phyloP scores from a whole-genome alignment of 2,329 filamentous ascomycete species.

The Aphanocladium album region DNA sequence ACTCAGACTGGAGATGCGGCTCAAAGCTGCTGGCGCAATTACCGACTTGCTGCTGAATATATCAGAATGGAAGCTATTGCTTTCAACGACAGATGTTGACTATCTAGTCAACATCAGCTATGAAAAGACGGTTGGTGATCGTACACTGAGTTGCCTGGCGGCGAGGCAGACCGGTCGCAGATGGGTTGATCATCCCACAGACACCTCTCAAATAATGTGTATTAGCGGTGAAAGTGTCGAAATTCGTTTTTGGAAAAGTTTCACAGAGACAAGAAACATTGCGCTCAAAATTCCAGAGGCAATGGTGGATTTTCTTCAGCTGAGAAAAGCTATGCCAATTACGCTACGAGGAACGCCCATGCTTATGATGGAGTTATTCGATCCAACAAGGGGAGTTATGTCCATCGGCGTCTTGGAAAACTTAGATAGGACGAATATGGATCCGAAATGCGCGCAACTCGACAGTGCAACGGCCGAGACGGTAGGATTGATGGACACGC shows the following conservation, averaged over 20 bases:
- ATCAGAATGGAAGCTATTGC: background rate
- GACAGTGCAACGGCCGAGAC: background rate
- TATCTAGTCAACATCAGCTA: background rate
- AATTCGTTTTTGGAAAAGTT: background rate
- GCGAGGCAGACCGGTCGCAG: background rate
- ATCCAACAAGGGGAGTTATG: background rate
- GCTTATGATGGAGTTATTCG: background rate
- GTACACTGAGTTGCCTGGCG: background rate
- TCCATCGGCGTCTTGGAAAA: background rate
- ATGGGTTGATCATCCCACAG: background rate
- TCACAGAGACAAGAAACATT: too few relatives aligned
- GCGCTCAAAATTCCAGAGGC: background rate
- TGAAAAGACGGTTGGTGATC: background rate
- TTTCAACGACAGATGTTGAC: background rate
- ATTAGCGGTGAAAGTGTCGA: background rate
- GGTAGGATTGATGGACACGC: background rate
- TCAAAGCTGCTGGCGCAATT: background rate
- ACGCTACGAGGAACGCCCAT: background rate
- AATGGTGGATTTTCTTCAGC: background rate
- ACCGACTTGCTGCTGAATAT: background rate
- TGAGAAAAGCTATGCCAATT: background rate
- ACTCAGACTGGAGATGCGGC: background rate
- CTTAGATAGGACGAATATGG: background rate
- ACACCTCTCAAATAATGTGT: background rate
- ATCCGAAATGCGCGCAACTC: background rate